Evolutionary conservation across 2,329 filamentous ascomycete species (phyloP).

Genomic region (Claviceps cyperi): DNA sequence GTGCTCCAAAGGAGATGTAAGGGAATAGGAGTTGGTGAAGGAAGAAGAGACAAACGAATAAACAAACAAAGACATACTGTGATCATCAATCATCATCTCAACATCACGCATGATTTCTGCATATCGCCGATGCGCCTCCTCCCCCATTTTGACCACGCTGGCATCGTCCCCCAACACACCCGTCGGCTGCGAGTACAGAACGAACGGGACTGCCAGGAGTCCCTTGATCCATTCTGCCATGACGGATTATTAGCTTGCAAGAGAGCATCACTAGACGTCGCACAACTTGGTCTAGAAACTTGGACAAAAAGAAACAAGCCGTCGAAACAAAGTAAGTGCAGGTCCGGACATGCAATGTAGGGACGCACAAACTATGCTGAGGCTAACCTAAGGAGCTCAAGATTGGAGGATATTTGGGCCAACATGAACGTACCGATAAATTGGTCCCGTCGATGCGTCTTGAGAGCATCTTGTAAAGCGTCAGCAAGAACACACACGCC

Average conservation of each 20-base stretch:
- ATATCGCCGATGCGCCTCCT: conserved; percentile 74
- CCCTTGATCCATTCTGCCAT: conserved; percentile 88
- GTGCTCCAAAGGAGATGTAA: too few relatives aligned
- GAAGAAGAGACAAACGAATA: neutral
- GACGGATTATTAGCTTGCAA: neutral
- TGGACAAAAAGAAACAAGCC: too few relatives aligned
- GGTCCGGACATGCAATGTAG: too few relatives aligned
- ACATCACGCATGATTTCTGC: conserved; percentile 92
- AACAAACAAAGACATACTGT: conserved; percentile 46
- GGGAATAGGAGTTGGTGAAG: too few relatives aligned
- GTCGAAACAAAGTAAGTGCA: too few relatives aligned
- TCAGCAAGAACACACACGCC: neutral
- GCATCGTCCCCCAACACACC: conserved; percentile 62
- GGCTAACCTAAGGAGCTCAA: too few relatives aligned
- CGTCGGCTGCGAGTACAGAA: conserved; percentile 88
- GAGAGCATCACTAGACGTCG: too few relatives aligned
- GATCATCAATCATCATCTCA: conserved; percentile 79
- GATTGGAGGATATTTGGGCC: too few relatives aligned
- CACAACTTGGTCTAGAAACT: too few relatives aligned
- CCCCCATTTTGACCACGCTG: conserved; percentile 56
- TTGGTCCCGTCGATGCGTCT: conserved; percentile 85
- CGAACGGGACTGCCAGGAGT: conserved; percentile 85
- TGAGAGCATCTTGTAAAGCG: conserved; percentile 36
- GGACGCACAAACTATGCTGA: too few relatives aligned
- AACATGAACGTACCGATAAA: conserved; percentile 48